These are phyloP conservation scores for Scenedesmus sp. DNA, from an alignment of 163 green algal genomes.

Conservation along the genomic window DNA sequence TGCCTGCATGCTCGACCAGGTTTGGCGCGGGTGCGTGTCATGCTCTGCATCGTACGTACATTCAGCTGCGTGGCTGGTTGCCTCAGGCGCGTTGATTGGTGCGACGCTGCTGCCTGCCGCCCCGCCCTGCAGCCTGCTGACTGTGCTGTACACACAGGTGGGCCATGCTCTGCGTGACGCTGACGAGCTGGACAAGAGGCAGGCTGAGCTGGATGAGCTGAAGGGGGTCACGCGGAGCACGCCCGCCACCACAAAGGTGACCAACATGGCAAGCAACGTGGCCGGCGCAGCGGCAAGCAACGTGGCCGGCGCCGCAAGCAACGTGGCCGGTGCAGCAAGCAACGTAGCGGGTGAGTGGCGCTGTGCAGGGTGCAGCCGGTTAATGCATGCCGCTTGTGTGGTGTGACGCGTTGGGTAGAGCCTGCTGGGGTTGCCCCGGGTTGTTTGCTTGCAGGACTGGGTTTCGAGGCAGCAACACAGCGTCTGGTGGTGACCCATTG, in stretches of 20 bases:
- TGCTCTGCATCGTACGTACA: no score
- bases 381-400: not conserved
- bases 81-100: not conserved
- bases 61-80: no score
- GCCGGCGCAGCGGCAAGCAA: no score
- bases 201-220: constrained; percentile 43
- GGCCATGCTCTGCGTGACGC: constrained; percentile 11
- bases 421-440: not conserved
- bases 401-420: not conserved
- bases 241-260: constrained; percentile 27
- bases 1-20: no score
- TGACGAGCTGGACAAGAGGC: constrained; percentile 20
- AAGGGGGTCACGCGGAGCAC: not conserved
- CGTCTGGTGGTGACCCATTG: no score
- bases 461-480: not conserved
- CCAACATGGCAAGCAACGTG: not conserved
- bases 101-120: not conserved
- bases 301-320: no score
- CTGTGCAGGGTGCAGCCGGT: not conserved
- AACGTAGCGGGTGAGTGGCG: not conserved
- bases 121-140: constrained; percentile 43
- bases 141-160: constrained; percentile 54
- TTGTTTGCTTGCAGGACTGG: not conserved
- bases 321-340: not conserved
- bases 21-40: no score